Conservation (phyloP, 306 rosid species). For the Fragaria vesca region DNA sequence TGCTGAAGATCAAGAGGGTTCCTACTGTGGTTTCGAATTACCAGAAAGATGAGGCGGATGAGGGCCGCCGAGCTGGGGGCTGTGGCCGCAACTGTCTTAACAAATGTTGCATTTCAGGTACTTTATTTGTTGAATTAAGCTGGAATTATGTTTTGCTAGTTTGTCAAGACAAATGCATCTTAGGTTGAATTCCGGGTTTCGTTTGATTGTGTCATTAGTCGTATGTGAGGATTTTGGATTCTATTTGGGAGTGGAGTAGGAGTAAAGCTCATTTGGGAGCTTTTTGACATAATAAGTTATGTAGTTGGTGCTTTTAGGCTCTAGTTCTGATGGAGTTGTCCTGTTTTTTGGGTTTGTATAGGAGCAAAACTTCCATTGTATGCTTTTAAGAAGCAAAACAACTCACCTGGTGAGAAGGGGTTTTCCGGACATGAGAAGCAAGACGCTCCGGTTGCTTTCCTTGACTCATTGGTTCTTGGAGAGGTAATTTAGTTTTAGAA, state of each 20-base stretch:
- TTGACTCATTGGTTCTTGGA: conserved; percentile 87
- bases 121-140: not conserved
- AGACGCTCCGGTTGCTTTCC: conserved; percentile 69
- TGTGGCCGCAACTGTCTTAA: conserved; percentile 86
- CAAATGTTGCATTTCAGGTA: conserved; percentile 81
- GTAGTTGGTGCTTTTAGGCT: conserved; percentile 7
- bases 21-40: conserved; percentile 86
- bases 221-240: not conserved
- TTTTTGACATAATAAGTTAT: not conserved
- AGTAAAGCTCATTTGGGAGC: not conserved
- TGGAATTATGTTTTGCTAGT: not conserved
- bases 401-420: conserved; percentile 33
- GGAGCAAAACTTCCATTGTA: conserved; percentile 89
- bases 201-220: not conserved
- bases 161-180: not conserved
- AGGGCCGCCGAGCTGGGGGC: conserved; percentile 51
- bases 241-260: not conserved
- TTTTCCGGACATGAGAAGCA: conserved; percentile 28
- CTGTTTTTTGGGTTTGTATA: conserved; percentile 25
- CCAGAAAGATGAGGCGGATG: conserved; percentile 73
- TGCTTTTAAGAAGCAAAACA: conserved; percentile 58
- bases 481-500: conserved; percentile 46
- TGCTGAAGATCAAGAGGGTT: conserved; percentile 89
- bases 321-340: conserved; percentile 2
- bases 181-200: not conserved